These are phyloP conservation scores for Boletales sp. DNA, from an alignment of 768 basidiomycete genomes.

Conservation along the genomic window DNA sequence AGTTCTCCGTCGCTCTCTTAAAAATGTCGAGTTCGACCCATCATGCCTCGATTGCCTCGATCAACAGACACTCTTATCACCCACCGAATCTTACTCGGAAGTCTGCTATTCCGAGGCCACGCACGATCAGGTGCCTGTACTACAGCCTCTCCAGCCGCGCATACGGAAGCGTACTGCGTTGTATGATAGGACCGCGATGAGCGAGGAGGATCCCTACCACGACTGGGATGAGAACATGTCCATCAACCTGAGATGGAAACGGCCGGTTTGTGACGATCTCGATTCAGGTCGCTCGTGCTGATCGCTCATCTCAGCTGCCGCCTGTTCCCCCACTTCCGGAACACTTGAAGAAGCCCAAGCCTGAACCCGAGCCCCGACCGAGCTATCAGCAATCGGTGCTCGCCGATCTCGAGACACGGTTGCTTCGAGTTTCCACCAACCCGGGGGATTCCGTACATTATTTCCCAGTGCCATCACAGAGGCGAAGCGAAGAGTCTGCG, in stretches of 20 bases:
- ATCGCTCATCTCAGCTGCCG: conserved; percentile 17
- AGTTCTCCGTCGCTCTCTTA: conserved; percentile 33
- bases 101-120: conserved; percentile 41
- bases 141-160: conserved; percentile 32
- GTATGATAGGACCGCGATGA: conserved; percentile 33
- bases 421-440: conserved; percentile 24
- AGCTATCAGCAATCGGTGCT: conserved; percentile 31
- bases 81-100: conserved; percentile 41
- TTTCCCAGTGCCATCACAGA: conserved; percentile 32
- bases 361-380: conserved; percentile 14
- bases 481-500: conserved; percentile 25
- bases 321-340: conserved; percentile 28
- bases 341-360: conserved; percentile 15
- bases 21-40: conserved; percentile 37
- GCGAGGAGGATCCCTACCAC: conserved; percentile 33
- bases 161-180: conserved; percentile 26
- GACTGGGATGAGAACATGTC: conserved; percentile 36
- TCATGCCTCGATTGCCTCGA: conserved; percentile 41
- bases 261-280: conserved; percentile 17
- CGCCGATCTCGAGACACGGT: conserved; percentile 28
- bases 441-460: conserved; percentile 32
- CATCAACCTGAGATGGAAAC: conserved; percentile 15
- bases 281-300: not conserved
- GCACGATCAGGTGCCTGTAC: conserved; percentile 28
- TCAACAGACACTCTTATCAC: conserved; percentile 38